These are phyloP conservation scores for Peronospora farinosa DNA, from an alignment of 352 stramenopile species.

Conservation along the genomic window DNA sequence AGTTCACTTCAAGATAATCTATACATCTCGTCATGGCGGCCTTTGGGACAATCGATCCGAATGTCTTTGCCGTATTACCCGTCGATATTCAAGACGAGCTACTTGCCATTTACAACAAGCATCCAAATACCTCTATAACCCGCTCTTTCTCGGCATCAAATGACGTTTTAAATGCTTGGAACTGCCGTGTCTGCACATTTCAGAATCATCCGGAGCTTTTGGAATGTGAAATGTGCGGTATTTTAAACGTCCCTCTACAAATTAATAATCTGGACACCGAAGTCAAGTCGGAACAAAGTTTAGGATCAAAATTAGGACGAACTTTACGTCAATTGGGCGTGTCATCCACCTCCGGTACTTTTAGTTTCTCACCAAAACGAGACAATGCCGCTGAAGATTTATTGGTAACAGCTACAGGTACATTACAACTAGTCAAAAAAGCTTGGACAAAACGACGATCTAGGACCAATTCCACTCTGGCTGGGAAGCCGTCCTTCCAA, in stretches of 20 bases:
- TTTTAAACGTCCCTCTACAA: slow-evolving; percentile 23
- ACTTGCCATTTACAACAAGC: slow-evolving; percentile 2
- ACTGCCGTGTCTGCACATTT: slow-evolving; percentile 74
- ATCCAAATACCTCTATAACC: background rate
- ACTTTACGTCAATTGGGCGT: slow-evolving; percentile 42
- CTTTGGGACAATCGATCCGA: slow-evolving; percentile 33
- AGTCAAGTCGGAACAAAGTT: background rate
- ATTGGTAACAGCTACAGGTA: slow-evolving; percentile 40
- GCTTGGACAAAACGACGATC: slow-evolving; percentile 23
- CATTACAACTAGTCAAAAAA: slow-evolving; percentile 45
- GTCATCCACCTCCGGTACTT: slow-evolving; percentile 36
- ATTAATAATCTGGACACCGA: background rate
- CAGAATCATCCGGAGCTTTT: slow-evolving; percentile 61
- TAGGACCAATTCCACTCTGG: slow-evolving; percentile 15
- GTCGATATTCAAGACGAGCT: slow-evolving; percentile 54
- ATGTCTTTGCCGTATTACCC: slow-evolving; percentile 48
- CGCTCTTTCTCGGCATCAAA: slow-evolving; percentile 1
- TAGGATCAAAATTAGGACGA: slow-evolving; percentile 24
- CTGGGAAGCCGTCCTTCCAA: slow-evolving; percentile 30
- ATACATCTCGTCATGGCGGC: background rate
- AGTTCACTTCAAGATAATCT: slow-evolving; percentile 9
- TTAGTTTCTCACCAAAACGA: slow-evolving; percentile 46
- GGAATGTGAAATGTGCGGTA: slow-evolving; percentile 72
- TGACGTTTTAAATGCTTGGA: slow-evolving; percentile 30
- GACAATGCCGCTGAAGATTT: slow-evolving; percentile 64